These are phyloP conservation scores for Schwanniomyces yamadae DNA, from an alignment of 805 yeast species.

Conservation along the genomic window DNA sequence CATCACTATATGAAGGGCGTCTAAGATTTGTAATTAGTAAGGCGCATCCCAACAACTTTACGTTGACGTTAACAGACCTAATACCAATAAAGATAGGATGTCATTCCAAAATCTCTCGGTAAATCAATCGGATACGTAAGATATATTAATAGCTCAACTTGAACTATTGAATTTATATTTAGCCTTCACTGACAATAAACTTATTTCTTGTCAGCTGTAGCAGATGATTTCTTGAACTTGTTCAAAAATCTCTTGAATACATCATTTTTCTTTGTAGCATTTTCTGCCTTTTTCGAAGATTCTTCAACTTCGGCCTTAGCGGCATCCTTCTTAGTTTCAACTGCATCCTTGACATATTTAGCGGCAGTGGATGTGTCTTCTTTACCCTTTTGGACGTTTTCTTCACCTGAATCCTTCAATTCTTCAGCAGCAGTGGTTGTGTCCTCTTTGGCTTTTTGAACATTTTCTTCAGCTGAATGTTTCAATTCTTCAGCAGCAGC, in stretches of 20 bases:
- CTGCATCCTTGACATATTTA: conserved; percentile 3
- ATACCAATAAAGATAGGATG: too few relatives aligned
- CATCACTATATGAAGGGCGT: too few relatives aligned
- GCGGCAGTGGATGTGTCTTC: conserved; percentile 7
- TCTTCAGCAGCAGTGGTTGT: conserved; percentile 7
- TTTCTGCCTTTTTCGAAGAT: conserved; percentile 25
- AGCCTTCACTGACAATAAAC: too few relatives aligned
- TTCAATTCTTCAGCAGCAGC: conserved; percentile 8
- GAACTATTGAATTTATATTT: too few relatives aligned
- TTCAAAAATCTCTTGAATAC: conserved; percentile 35
- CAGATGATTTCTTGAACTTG: conserved; percentile 37
- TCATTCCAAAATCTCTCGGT: too few relatives aligned
- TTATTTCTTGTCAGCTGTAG: conserved; percentile 12
- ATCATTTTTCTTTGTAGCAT: conserved; percentile 37
- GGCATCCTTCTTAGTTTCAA: conserved; percentile 9
- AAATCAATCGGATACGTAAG: too few relatives aligned
- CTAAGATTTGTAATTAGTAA: too few relatives aligned
- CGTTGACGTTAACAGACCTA: too few relatives aligned
- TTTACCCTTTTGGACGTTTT: conserved; percentile 15
- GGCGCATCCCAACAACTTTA: too few relatives aligned
- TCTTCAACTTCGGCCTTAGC: conserved; percentile 32
- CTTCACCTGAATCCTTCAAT: conserved; percentile 5
- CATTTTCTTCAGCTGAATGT: conserved; percentile 10
- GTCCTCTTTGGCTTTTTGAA: conserved; percentile 8
- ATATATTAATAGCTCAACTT: too few relatives aligned